These are phyloP conservation scores for Reutealis trisperma DNA, from an alignment of 345 rosid genomes.

Conservation along the genomic window DNA sequence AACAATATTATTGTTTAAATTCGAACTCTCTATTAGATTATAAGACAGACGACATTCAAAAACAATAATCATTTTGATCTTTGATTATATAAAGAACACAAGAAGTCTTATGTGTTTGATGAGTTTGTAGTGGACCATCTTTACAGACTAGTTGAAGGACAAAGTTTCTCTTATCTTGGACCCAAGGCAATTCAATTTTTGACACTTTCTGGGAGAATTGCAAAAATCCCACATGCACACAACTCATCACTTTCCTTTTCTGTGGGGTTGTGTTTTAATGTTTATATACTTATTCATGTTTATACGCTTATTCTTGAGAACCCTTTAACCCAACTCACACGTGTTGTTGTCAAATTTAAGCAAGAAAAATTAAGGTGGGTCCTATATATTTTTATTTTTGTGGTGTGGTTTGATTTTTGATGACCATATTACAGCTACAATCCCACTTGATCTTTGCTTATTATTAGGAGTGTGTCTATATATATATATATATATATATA, in stretches of 20 bases:
- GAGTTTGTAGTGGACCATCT: background rate
- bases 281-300: background rate
- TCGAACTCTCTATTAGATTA: too few species aligned
- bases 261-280: constrained; percentile 7
- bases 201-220: background rate
- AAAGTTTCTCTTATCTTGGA: background rate
- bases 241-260: constrained; percentile 27
- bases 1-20: too few species aligned
- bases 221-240: constrained; percentile 32
- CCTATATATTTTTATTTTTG: constrained; percentile 9
- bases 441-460: constrained; percentile 35
- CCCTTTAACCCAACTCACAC: constrained; percentile 29
- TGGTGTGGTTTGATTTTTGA: constrained; percentile 25
- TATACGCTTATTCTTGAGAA: constrained; percentile 13
- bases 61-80: too few species aligned
- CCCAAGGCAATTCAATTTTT: background rate
- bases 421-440: constrained; percentile 32
- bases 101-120: too few species aligned
- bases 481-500: too few species aligned
- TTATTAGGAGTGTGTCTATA: too few species aligned
- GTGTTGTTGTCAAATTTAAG: constrained; percentile 36
- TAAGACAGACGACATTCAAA: too few species aligned
- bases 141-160: background rate
- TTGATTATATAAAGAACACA: too few species aligned
- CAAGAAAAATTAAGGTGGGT: constrained; percentile 3